Conservation (phyloP, 768 basidiomycete genomes). For the Gloeopeniophorella convolvens region DNA sequence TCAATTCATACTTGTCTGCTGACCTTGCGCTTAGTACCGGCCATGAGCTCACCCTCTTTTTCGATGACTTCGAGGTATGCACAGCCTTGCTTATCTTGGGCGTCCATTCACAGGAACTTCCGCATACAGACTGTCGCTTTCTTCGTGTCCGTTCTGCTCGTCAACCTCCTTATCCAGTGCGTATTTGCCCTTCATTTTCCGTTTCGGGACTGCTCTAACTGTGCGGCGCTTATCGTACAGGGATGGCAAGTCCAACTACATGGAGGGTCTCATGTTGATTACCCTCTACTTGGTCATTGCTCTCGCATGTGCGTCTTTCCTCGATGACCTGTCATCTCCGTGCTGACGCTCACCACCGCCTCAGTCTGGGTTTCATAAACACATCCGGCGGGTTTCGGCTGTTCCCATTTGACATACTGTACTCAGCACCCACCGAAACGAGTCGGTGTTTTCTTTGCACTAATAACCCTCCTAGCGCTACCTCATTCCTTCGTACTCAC, state of each 20-base stretch:
- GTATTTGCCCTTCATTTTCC: conserved; percentile 24
- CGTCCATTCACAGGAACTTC: background rate
- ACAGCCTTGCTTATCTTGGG: background rate
- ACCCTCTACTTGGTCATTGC: conserved; percentile 77
- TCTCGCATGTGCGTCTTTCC: conserved; percentile 55
- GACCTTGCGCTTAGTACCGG: conserved; percentile 39
- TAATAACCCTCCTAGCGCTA: background rate
- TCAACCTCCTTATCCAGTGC: conserved; percentile 73
- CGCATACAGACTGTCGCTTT: conserved; percentile 61
- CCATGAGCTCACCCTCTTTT: conserved; percentile 74
- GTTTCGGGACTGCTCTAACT: background rate
- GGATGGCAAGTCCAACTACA: conserved; percentile 85
- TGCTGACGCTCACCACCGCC: conserved; percentile 3
- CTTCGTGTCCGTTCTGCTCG: conserved; percentile 84
- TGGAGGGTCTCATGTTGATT: conserved; percentile 81
- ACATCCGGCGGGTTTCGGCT: too few species aligned
- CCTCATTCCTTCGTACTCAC: too few species aligned
- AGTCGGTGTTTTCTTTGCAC: background rate
- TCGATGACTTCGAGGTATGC: conserved; percentile 75
- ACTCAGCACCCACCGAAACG: too few species aligned
- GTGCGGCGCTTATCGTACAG: conserved; percentile 26
- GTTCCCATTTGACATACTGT: too few species aligned
- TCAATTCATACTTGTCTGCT: background rate
- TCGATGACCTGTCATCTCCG: background rate
- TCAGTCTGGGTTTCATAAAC: conserved; percentile 42